Base-by-base conservation (phyloP, 345 rosid genomes). In the Carallia brachiata region DNA sequence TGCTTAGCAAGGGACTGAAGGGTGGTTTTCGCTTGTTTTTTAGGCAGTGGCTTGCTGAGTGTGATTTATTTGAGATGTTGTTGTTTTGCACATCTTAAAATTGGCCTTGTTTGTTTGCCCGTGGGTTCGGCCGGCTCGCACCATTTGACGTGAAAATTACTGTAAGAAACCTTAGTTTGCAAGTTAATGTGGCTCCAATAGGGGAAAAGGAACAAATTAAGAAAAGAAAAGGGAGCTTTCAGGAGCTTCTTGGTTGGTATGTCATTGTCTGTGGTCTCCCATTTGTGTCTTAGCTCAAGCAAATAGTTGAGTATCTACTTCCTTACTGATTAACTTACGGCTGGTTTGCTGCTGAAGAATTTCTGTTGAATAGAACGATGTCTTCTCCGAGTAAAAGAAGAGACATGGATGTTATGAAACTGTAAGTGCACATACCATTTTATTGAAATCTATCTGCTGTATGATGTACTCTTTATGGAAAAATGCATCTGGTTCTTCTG, bases 341-440 rank as follows among this genome's bases (percentile, higher is more conserved):
- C 57, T 62, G 72, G 63, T 36, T 47, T 1, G 5, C 1, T 16
- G 17, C 2, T 13, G 53, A 57, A 54, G 62, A 27, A 18, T 36
- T 23, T 39, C 5, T 18, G 23, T 37, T 65, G 40, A 56, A 66
- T 30, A 55, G 30, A 40, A 75, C 19, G 62, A 76, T 80, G 83
- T 58, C 80, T 18, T 80, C 83, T 7, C 83, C 83, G 0, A 70
- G 80, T 65, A 80, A 80, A 70, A 76, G 83, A 73, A 76, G 80
- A 67, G 83, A 80, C n/a, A 76, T 76, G 83, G 80, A 80, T 70
- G 78, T 80, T 18, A 76, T 80, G 83, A 76, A 80, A 62, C 37
- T 80, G 80, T 80, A 59, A 63, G 78, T 48, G 30, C 10, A 15
- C 50, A 44, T 44, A 10, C 50, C 50, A 12, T 44, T 44, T 44